phyloP scores from a whole-genome alignment of 257 asterid genomes.

The Paraleonurus japonicus region DNA sequence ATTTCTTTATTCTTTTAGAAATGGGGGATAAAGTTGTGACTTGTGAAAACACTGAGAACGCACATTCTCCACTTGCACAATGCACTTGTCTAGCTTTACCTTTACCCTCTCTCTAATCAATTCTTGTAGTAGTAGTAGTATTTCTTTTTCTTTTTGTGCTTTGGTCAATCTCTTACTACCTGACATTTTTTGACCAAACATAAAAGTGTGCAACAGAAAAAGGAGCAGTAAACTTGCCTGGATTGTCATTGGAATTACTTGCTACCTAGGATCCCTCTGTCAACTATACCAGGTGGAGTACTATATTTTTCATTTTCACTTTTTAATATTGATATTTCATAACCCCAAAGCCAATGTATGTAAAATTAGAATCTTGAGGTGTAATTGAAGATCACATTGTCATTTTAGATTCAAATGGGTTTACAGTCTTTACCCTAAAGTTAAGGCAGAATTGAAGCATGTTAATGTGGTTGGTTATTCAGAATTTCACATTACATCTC shows the following conservation, averaged over 20 bases:
- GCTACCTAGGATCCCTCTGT: slow-evolving; percentile 41
- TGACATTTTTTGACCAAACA: slow-evolving; percentile 62
- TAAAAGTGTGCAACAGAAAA: slow-evolving; percentile 34
- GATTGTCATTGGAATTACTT: slow-evolving; percentile 31
- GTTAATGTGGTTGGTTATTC: slow-evolving; percentile 41
- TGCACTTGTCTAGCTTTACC: slow-evolving; percentile 31
- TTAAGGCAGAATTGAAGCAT: slow-evolving; percentile 44
- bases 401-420: slow-evolving; percentile 38
- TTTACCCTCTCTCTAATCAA: slow-evolving; percentile 34
- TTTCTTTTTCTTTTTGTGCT: slow-evolving; percentile 24
- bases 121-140: too few relatives aligned
- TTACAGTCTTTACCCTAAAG: slow-evolving; percentile 47
- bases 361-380: neutral
- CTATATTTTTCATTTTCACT: neutral
- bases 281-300: neutral
- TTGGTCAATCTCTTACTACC: slow-evolving; percentile 48
- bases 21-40: slow-evolving; percentile 34
- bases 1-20: neutral
- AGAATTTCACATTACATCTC: slow-evolving; percentile 32
- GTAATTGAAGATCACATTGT: slow-evolving; percentile 16
- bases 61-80: slow-evolving; percentile 51
- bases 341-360: neutral
- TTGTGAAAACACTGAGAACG: slow-evolving; percentile 16
- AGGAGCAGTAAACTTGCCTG: slow-evolving; percentile 33
- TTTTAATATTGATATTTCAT: neutral